These are phyloP conservation scores for Epipyxis sp. DNA, from an alignment of 108 stramenopile species.

Conservation along the genomic window DNA sequence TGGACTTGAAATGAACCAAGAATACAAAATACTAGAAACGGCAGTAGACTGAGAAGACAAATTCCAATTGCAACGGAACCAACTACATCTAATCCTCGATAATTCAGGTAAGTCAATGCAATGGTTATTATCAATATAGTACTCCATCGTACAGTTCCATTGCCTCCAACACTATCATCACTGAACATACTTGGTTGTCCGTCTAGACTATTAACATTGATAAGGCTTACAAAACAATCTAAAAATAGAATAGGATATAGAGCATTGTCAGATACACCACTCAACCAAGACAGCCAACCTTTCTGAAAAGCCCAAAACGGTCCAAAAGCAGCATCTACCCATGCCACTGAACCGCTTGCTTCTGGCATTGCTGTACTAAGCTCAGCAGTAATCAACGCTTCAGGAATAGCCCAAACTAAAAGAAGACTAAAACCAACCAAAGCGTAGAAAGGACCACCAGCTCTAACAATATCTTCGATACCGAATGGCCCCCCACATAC, in stretches of 20 bases:
- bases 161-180: slow-evolving; percentile 28
- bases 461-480: slow-evolving; percentile 73
- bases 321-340: slow-evolving; percentile 88
- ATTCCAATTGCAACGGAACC: slow-evolving; percentile 73
- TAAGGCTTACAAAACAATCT: slow-evolving; percentile 60
- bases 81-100: slow-evolving; percentile 76
- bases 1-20: slow-evolving; percentile 68
- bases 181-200: slow-evolving; percentile 23
- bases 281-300: slow-evolving; percentile 81
- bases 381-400: slow-evolving; percentile 83
- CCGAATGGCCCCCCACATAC: slow-evolving; percentile 92
- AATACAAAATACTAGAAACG: slow-evolving; percentile 74
- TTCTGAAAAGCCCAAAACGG: slow-evolving; percentile 67
- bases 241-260: slow-evolving; percentile 74
- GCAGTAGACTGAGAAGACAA: slow-evolving; percentile 76
- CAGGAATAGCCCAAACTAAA: slow-evolving; percentile 83
- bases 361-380: slow-evolving; percentile 80
- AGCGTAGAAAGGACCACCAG: slow-evolving; percentile 78
- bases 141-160: slow-evolving; percentile 45
- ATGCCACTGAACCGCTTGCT: slow-evolving; percentile 76
- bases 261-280: slow-evolving; percentile 78
- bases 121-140: slow-evolving; percentile 59
- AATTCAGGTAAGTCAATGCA: slow-evolving; percentile 70
- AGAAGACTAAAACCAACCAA: slow-evolving; percentile 78
- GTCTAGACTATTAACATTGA: slow-evolving; percentile 37